A percentile compares a stretch with the other conserved stretches of the same genome.
Evolutionary conservation across 1,284 basidiomycete species (phyloP).

Genomic region (Cryptococcus wingfieldii): DNA sequence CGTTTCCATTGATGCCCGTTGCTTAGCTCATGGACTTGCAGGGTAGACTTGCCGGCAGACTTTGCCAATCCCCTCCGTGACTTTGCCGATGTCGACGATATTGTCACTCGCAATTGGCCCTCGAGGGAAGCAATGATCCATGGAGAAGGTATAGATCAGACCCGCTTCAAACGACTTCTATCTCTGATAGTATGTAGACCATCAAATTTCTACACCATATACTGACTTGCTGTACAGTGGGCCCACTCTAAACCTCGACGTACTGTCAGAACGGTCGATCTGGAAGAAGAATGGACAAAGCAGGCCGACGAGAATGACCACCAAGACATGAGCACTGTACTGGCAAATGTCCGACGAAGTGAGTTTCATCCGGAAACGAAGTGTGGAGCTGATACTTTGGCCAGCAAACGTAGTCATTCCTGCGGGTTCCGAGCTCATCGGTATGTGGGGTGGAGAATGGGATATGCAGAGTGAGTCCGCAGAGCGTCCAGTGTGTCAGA

Average conservation of each 20-base stretch:
- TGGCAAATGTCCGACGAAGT: constrained; percentile 44
- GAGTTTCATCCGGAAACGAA: constrained; percentile 8
- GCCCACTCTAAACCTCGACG: constrained; percentile 40
- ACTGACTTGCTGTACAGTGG: constrained; percentile 25
- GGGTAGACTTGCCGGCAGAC: constrained; percentile 38
- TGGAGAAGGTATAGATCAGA: constrained; percentile 35
- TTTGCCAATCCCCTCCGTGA: constrained; percentile 36
- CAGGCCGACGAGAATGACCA: constrained; percentile 30
- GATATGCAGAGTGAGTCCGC: constrained; percentile 37
- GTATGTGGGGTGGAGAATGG: constrained; percentile 50
- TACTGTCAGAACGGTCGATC: constrained; percentile 38
- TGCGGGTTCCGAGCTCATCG: constrained; percentile 44
- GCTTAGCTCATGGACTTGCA: not conserved
- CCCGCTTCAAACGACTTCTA: constrained; percentile 41
- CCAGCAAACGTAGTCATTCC: constrained; percentile 46
- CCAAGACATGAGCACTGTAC: constrained; percentile 39
- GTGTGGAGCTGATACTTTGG: not conserved
- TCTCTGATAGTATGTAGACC: constrained; percentile 30
- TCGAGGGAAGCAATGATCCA: constrained; percentile 43
- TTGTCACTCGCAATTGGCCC: constrained; percentile 44
- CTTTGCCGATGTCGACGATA: constrained; percentile 42
- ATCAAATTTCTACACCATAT: not conserved
- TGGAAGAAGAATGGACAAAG: constrained; percentile 42
- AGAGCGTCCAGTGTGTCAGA: not conserved
- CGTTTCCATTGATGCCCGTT: not conserved